A percentile compares a stretch with the other conserved stretches of the same genome.
These are phyloP conservation scores for Tuber indicum DNA, from an alignment of 495 filamentous ascomycete species.

Conservation along the genomic window DNA sequence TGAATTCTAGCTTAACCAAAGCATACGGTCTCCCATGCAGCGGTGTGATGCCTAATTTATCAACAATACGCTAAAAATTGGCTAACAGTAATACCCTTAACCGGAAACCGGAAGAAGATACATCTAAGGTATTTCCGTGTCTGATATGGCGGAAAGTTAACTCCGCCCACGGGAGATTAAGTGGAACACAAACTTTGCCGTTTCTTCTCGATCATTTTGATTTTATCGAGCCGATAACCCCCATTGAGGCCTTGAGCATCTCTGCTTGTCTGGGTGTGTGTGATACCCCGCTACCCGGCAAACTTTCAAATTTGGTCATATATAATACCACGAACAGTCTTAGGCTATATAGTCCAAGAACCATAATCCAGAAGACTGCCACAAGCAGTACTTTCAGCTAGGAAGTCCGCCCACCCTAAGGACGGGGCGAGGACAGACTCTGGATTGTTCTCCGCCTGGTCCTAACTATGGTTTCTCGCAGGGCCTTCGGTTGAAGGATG, in stretches of 20 bases:
- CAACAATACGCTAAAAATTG: neutral
- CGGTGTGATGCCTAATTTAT: neutral
- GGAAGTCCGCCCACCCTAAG: too few relatives aligned
- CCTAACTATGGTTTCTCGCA: too few relatives aligned
- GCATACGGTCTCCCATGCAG: neutral
- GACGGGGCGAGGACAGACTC: too few relatives aligned
- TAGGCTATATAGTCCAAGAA: neutral
- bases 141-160: neutral
- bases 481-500: too few relatives aligned
- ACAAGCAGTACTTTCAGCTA: too few relatives aligned
- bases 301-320: too few relatives aligned
- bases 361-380: too few relatives aligned
- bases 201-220: neutral
- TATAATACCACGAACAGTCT: neutral
- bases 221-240: neutral
- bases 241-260: too few relatives aligned
- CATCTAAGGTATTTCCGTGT: neutral
- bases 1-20: too few relatives aligned
- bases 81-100: neutral
- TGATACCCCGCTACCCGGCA: too few relatives aligned
- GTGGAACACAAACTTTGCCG: neutral
- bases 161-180: neutral
- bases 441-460: too few relatives aligned
- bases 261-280: too few relatives aligned
- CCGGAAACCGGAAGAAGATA: neutral